Evolutionary conservation across 192 early-diverging fungal species (phyloP).

Genomic region (Coemansia sp.): DNA sequence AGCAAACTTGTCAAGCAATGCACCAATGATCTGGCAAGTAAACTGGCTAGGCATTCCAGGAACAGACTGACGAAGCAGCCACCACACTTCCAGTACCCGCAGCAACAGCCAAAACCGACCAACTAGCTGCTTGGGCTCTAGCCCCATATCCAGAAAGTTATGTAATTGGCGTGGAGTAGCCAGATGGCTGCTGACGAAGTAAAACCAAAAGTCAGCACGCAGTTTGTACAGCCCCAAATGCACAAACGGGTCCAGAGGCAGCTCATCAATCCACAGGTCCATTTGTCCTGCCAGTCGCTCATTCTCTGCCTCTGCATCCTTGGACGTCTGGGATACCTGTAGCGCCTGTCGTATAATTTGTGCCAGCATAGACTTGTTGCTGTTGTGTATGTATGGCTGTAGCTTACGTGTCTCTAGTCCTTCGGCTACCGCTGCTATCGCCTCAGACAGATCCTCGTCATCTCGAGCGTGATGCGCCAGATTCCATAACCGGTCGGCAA

Average conservation of each 20-base stretch:
- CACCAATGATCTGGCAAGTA: constrained; percentile 21
- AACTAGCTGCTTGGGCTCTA: constrained; percentile 21
- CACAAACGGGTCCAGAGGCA: constrained; percentile 50
- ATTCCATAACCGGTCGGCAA: constrained; percentile 48
- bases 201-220: constrained; percentile 38
- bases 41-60: constrained; percentile 40
- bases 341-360: constrained; percentile 29
- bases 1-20: constrained; percentile 25
- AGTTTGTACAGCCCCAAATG: constrained; percentile 40
- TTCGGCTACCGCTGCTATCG: constrained; percentile 43
- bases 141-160: constrained; percentile 20
- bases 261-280: constrained; percentile 48
- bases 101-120: constrained; percentile 30
- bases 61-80: constrained; percentile 36
- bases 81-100: constrained; percentile 38
- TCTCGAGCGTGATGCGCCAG: constrained; percentile 37
- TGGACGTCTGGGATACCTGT: constrained; percentile 27
- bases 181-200: constrained; percentile 34
- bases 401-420: constrained; percentile 43
- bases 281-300: constrained; percentile 36
- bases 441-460: constrained; percentile 34
- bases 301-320: constrained; percentile 24
- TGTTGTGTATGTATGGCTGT: constrained; percentile 38
- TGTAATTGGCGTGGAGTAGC: constrained; percentile 41
- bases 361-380: constrained; percentile 34